Evolutionary conservation across 2,329 filamentous ascomycete species (phyloP).

Genomic region (Waltergamsia citrina): DNA sequence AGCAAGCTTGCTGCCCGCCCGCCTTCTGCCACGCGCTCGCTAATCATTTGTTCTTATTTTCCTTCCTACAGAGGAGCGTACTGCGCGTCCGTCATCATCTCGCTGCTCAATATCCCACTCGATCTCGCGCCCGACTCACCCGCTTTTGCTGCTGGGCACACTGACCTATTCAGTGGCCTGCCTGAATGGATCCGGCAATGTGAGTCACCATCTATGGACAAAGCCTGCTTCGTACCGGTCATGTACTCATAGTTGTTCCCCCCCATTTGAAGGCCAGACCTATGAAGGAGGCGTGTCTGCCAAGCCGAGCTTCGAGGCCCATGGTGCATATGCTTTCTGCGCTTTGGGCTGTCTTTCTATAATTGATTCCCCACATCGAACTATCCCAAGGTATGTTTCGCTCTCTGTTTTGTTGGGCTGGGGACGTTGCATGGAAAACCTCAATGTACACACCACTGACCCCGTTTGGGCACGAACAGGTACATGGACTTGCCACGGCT

Average conservation of each 20-base stretch:
- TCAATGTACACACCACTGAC: conserved; percentile 8
- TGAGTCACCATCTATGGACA: no score
- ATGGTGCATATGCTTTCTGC: conserved; percentile 95
- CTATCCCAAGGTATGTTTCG: conserved; percentile 59
- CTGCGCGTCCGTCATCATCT: conserved; percentile 78
- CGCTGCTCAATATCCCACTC: conserved; percentile 73
- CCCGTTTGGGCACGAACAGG: no score
- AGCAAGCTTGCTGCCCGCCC: conserved; percentile 1
- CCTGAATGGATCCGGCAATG: conserved; percentile 74
- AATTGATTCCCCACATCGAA: conserved; percentile 66
- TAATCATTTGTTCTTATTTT: not conserved
- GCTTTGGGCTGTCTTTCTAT: conserved; percentile 83
- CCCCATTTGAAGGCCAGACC: no score
- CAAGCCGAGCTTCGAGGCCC: conserved; percentile 79
- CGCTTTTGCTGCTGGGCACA: conserved; percentile 51
- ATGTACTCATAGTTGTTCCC: no score
- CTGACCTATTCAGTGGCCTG: conserved; percentile 60
- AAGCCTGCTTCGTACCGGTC: no score
- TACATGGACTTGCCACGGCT: conserved; percentile 70
- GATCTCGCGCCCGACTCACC: conserved; percentile 66
- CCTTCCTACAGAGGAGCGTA: conserved; percentile 63
- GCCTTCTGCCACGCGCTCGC: not conserved
- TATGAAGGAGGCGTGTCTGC: conserved; percentile 76
- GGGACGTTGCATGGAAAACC: not conserved
- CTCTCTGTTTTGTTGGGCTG: no score